Percentiles rank a stretch among this genome's conserved stretches.
These are phyloP conservation scores for Tremellales sp. DNA, from an alignment of 1,284 basidiomycete species.

Conservation along the genomic window DNA sequence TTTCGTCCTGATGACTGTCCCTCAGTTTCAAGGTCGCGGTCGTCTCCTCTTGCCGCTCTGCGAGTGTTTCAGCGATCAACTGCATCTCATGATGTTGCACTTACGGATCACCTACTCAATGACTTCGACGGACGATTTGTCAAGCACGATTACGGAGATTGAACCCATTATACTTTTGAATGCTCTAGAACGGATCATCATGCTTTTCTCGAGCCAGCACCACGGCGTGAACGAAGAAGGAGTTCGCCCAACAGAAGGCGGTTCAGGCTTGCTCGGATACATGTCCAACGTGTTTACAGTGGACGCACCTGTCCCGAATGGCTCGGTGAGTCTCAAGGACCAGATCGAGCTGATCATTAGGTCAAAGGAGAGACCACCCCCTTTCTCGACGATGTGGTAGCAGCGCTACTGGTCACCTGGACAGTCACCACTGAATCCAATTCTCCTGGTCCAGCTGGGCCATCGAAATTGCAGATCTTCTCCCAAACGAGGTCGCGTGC, in stretches of 20 bases:
- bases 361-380: constrained; percentile 18
- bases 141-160: constrained; percentile 61
- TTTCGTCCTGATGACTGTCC: constrained; percentile 85
- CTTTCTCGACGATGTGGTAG: constrained; percentile 37
- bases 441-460: neutral
- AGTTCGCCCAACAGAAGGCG: constrained; percentile 48
- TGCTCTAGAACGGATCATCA: constrained; percentile 72
- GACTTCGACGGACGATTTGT: constrained; percentile 39
- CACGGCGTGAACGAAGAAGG: constrained; percentile 26
- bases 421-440: constrained; percentile 20
- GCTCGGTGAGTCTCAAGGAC: constrained; percentile 15
- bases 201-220: constrained; percentile 53
- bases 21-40: constrained; percentile 68
- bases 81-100: constrained; percentile 55
- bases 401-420: constrained; percentile 37
- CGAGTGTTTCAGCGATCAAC: constrained; percentile 73
- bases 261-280: constrained; percentile 46
- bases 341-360: neutral
- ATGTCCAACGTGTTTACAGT: constrained; percentile 48
- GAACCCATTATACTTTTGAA: constrained; percentile 80
- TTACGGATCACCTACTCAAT: constrained; percentile 44
- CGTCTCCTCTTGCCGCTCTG: constrained; percentile 70
- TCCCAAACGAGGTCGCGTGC: constrained; percentile 56
- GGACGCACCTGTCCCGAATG: constrained; percentile 33
- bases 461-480: constrained; percentile 42